Evolutionary conservation across 257 asterid species (phyloP).

Genomic region (Fraxinus quadrangulata): DNA sequence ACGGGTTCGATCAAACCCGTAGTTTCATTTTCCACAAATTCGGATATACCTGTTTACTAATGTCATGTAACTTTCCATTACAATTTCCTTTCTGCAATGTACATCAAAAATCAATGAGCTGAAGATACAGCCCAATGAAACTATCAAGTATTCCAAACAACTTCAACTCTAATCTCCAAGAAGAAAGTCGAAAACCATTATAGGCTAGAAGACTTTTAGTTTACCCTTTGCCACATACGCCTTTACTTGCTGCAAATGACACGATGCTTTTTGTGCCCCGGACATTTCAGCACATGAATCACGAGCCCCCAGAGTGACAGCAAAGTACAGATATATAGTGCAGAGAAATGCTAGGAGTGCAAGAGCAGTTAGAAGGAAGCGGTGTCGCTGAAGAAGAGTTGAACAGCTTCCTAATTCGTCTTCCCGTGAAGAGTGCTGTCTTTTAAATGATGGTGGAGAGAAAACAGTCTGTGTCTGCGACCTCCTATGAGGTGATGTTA

Average conservation of each 20-base stretch:
- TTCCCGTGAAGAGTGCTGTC: constrained; percentile 30
- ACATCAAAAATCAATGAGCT: background rate
- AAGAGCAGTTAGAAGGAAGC: constrained; percentile 50
- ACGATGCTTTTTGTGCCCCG: constrained; percentile 40
- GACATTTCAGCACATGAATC: constrained; percentile 40
- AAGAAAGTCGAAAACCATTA: background rate
- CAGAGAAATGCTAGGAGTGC: constrained; percentile 49
- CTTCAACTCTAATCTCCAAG: background rate
- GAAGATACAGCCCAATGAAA: background rate
- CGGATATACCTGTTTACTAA: background rate
- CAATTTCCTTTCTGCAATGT: background rate
- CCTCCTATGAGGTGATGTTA: constrained; percentile 57
- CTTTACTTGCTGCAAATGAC: constrained; percentile 45
- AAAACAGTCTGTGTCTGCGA: constrained; percentile 40
- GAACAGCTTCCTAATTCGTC: constrained; percentile 42
- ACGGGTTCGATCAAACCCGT: too few species aligned
- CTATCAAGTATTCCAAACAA: background rate
- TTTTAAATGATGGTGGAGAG: constrained; percentile 32
- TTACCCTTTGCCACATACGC: constrained; percentile 42
- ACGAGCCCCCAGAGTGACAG: constrained; percentile 44
- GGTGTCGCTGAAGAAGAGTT: constrained; percentile 46
- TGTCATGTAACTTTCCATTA: background rate
- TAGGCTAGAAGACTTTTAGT: constrained; percentile 43
- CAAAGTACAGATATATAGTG: constrained; percentile 57
- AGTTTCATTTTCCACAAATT: background rate